Evolutionary conservation across 108 stramenopile species (phyloP), one percentile per base, ranked within the genome.

Genomic region (Conticribra guillardii): DNA sequence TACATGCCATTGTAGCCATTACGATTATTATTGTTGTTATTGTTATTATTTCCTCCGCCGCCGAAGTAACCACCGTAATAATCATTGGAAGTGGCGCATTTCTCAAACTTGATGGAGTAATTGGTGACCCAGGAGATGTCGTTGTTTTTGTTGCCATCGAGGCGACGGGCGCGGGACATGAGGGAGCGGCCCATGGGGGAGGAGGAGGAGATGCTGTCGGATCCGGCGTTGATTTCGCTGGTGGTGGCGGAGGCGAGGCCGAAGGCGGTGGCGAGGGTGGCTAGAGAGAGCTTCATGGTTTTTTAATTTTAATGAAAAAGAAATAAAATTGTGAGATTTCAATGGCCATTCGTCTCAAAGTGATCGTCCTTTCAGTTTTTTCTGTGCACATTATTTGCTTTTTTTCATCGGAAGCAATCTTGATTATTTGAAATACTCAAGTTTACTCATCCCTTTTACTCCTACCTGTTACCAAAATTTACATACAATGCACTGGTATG

Each of bases 61-160:
- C 52, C 66, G 18, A 67, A 67, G 54, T 67, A 67, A 2, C 66
- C 66, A 5, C 66, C 66, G 41, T 67, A 67, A 32, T 67, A 67
- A 30, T 62, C 51, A 14, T 60, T 30, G 3, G 60, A 23, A 41
- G 66, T 54, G 28, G 54, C 51, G 71, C 90, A 91, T 21, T 71
- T 78, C 24, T 76, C 66, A 60, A 88, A 91, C 84, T 87, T 84
- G 82, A 91, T 66, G 56, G 60, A 65, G 56, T 84, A 85, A 16
- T 79, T 73, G 41, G 64, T n/a, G 27, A 84, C 22, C 80, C 81
- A 85, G 11, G 75, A 50, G 37, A 47, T 27, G 54, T 77, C 62
- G 19, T 60, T 17, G 34, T 41, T n/a, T n/a, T n/a, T 41, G 37
- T 41, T 41, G 5, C 37, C 37, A 11, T 41, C 37, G 37, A 41